Evolutionary conservation across 441 rosid genomes (phyloP).

Genomic region (Gossypium schwendimanii): DNA sequence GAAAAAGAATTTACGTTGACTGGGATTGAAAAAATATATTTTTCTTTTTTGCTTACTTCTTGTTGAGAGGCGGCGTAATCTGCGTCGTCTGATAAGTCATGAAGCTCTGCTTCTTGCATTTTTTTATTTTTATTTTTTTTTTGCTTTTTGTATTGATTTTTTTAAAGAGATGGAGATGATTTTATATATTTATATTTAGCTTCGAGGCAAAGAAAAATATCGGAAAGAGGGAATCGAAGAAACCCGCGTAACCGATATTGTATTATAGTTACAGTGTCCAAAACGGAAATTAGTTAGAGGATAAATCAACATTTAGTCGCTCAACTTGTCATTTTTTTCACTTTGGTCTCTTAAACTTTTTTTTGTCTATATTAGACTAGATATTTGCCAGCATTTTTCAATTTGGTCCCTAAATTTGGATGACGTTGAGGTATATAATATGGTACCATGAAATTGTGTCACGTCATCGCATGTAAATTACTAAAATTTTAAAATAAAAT

Average conservation of each 20-base stretch:
- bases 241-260: not conserved
- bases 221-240: not conserved
- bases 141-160: not conserved
- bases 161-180: not conserved
- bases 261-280: not conserved
- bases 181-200: not conserved
- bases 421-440: too few species aligned
- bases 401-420: too few species aligned
- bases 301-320: too few species aligned
- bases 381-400: too few species aligned
- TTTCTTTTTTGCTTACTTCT: constrained; percentile 37
- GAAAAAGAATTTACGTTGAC: not conserved
- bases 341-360: too few species aligned
- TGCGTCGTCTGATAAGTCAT: constrained; percentile 93
- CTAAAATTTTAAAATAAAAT: too few species aligned
- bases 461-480: too few species aligned
- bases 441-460: too few species aligned
- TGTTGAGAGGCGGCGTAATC: constrained; percentile 88
- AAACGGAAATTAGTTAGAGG: not conserved
- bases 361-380: too few species aligned
- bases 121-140: not conserved
- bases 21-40: not conserved
- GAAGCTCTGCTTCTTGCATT: constrained; percentile 74
- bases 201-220: not conserved
- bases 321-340: too few species aligned